Percentiles rank a stretch among this genome's conserved stretches.
These are phyloP conservation scores for Vanilla planifolia DNA, from an alignment of 106 monocot genomes.

Conservation along the genomic window DNA sequence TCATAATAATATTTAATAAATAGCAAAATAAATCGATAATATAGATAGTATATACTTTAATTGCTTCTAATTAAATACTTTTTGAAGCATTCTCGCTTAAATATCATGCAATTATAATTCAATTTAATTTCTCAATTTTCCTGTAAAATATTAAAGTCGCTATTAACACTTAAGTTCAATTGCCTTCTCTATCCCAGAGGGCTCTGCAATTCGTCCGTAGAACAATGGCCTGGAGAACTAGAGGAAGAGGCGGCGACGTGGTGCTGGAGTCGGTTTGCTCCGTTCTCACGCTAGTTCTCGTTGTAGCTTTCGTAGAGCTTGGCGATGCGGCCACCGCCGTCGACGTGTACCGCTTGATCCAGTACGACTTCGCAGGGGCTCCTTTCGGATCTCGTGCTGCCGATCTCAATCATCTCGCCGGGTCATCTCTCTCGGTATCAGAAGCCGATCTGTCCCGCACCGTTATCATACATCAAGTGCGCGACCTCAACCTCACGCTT, in stretches of 20 bases:
- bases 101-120: too few species aligned
- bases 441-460: slow-evolving; percentile 80
- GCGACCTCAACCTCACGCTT: slow-evolving; percentile 67
- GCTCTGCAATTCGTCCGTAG: too few species aligned
- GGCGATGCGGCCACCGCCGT: slow-evolving; percentile 91
- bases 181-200: too few species aligned
- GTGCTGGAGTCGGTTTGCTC: slow-evolving; percentile 57
- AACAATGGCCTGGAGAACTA: not conserved
- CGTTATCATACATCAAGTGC: slow-evolving; percentile 56
- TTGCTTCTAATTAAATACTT: too few species aligned
- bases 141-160: too few species aligned
- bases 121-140: too few species aligned
- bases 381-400: slow-evolving; percentile 85
- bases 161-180: too few species aligned
- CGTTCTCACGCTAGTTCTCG: slow-evolving; percentile 45
- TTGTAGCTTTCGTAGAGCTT: slow-evolving; percentile 91
- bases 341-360: slow-evolving; percentile 94
- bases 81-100: too few species aligned
- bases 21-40: too few species aligned
- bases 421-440: slow-evolving; percentile 33
- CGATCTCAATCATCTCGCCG: slow-evolving; percentile 82
- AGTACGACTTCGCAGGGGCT: slow-evolving; percentile 84
- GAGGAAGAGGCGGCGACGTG: slow-evolving; percentile 16
- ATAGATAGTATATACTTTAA: too few species aligned
- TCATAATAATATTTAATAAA: too few species aligned